Percentiles rank a stretch among this genome's conserved stretches.
Conservation (phyloP, 495 filamentous ascomycete genomes). For the Penicillium waksmanii region DNA sequence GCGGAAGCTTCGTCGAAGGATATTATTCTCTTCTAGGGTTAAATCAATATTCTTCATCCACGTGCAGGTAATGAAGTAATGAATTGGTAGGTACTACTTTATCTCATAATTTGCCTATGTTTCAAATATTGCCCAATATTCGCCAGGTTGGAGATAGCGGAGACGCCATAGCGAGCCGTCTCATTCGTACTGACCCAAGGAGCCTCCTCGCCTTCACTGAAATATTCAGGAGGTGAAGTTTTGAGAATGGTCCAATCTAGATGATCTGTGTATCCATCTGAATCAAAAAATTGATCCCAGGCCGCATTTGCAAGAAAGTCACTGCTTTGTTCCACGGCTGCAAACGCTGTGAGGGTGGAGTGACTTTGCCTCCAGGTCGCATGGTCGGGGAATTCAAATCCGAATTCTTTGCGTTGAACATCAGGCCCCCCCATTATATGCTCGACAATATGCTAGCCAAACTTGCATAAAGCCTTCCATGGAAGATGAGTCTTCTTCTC, state of each 20-base stretch:
- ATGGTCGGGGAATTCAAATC: constrained; percentile 24
- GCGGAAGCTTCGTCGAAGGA: too few species aligned
- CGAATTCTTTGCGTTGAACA: constrained; percentile 23
- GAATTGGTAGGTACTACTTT: too few species aligned
- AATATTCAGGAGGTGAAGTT: constrained; percentile 15
- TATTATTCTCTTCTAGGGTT: too few species aligned
- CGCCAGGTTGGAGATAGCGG: constrained; percentile 29
- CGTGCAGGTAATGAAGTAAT: too few species aligned
- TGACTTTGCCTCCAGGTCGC: constrained; percentile 29
- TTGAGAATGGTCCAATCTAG: constrained; percentile 20
- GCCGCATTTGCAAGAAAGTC: constrained; percentile 12
- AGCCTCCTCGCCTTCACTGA: constrained; percentile 20
- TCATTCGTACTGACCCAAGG: constrained; percentile 28
- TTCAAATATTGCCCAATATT: constrained; percentile 16
- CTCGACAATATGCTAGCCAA: constrained; percentile 27
- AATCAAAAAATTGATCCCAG: constrained; percentile 25
- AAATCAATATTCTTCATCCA: too few species aligned
- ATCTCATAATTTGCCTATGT: neutral
- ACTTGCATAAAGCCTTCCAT: constrained; percentile 16
- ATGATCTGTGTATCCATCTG: constrained; percentile 16
- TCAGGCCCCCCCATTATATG: constrained; percentile 26
- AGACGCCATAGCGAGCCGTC: constrained; percentile 27
- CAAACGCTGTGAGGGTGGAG: constrained; percentile 26
- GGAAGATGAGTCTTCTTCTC: constrained; percentile 4
- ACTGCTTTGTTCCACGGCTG: constrained; percentile 15